Percentiles rank a stretch among this genome's conserved stretches.
phyloP scores from a whole-genome alignment of 768 basidiomycete species.

The Hysterangium stoloniferum region DNA sequence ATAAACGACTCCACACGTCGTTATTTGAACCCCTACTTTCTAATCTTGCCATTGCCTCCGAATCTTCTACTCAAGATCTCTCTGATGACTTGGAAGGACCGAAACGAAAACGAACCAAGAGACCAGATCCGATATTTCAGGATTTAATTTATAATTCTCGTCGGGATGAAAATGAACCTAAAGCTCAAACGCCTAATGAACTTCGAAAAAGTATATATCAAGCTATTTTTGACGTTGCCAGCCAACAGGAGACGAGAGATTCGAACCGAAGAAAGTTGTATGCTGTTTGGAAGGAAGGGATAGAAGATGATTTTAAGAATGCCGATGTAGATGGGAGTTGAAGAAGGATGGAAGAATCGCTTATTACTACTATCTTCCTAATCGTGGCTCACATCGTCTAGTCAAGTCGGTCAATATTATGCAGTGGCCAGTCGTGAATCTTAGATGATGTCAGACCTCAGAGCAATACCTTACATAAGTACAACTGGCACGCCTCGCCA shows the following conservation, averaged over 20 bases:
- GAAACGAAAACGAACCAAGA: constrained; percentile 39
- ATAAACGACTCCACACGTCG: constrained; percentile 62
- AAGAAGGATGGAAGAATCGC: neutral
- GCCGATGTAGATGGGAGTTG: constrained; percentile 22
- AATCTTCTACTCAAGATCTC: constrained; percentile 22
- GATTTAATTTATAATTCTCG: constrained; percentile 39
- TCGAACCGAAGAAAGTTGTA: constrained; percentile 80
- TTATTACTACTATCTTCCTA: neutral
- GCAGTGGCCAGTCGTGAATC: too few relatives aligned
- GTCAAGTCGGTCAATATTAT: too few relatives aligned
- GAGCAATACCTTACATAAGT: too few relatives aligned
- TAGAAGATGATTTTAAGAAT: constrained; percentile 36
- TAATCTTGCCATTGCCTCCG: constrained; percentile 31
- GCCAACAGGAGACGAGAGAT: constrained; percentile 65
- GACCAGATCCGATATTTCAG: constrained; percentile 32
- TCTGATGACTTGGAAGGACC: constrained; percentile 33
- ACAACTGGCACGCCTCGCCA: too few relatives aligned
- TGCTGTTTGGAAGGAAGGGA: constrained; percentile 60
- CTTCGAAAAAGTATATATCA: constrained; percentile 51
- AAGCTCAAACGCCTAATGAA: constrained; percentile 7
- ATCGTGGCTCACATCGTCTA: too few relatives aligned
- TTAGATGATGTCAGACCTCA: too few relatives aligned
- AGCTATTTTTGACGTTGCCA: constrained; percentile 65
- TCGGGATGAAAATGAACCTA: neutral
- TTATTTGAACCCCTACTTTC: constrained; percentile 63